A percentile compares a stretch with the other conserved stretches of the same genome.
phyloP scores from a whole-genome alignment of 2,329 filamentous ascomycete genomes.

The Penicillium sumatraense region DNA sequence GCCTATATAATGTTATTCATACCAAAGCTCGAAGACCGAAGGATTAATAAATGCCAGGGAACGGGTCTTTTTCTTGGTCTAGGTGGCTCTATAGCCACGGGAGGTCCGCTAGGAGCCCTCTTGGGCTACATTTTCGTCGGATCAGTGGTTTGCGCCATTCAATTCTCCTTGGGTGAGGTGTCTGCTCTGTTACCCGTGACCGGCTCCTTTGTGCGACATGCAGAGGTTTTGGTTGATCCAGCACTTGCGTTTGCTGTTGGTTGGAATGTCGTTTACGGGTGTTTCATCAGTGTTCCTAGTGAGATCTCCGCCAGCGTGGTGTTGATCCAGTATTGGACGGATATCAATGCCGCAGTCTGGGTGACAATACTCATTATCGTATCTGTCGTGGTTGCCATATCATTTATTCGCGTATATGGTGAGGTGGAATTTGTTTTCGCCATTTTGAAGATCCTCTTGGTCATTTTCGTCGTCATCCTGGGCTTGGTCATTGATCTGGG shows the following conservation, averaged over 20 bases:
- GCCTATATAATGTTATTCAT: too few relatives aligned
- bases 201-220: slow-evolving; percentile 56
- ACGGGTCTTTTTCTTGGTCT: slow-evolving; percentile 59
- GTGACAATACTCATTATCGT: slow-evolving; percentile 61
- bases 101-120: slow-evolving; percentile 56
- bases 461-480: slow-evolving; percentile 51
- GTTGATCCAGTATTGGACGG: slow-evolving; percentile 65
- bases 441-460: slow-evolving; percentile 55
- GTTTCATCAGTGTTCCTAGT: slow-evolving; percentile 58
- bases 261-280: slow-evolving; percentile 57
- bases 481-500: slow-evolving; percentile 65
- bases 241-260: slow-evolving; percentile 54
- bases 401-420: slow-evolving; percentile 55
- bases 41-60: slow-evolving; percentile 29
- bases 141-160: slow-evolving; percentile 55
- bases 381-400: slow-evolving; percentile 62
- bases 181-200: slow-evolving; percentile 57
- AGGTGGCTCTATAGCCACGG: slow-evolving; percentile 55
- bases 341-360: slow-evolving; percentile 43
- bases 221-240: slow-evolving; percentile 57
- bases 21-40: not conserved
- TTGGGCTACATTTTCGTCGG: slow-evolving; percentile 57
- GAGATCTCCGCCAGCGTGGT: slow-evolving; percentile 68
- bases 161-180: slow-evolving; percentile 57
- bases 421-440: slow-evolving; percentile 60